These are phyloP conservation scores for Coffea eugenioides DNA, from an alignment of 257 asterid genomes.

Conservation along the genomic window DNA sequence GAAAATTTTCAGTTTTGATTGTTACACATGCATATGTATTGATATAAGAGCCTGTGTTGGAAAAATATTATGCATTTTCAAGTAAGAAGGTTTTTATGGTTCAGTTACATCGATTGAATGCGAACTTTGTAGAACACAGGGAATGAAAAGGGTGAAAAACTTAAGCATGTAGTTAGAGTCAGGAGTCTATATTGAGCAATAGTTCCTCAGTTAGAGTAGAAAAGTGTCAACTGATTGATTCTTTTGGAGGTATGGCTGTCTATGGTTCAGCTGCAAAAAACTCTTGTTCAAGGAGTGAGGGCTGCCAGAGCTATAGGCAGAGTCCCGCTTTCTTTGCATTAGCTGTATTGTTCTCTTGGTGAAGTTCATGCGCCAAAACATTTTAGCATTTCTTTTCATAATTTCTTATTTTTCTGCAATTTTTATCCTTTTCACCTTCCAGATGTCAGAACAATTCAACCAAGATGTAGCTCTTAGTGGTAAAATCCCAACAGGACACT, in stretches of 20 bases:
- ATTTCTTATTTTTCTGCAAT: not conserved
- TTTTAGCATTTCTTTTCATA: not conserved
- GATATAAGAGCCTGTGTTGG: not conserved
- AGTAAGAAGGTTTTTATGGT: not conserved
- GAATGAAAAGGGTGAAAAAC: not conserved
- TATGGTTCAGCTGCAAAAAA: no score
- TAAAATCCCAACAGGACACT: constrained; percentile 80
- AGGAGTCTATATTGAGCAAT: no score
- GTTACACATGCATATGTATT: no score
- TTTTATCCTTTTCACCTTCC: constrained; percentile 3
- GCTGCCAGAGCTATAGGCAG: no score
- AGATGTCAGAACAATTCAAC: constrained; percentile 93
- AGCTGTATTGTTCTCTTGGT: no score
- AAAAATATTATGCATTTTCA: no score
- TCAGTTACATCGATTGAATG: not conserved
- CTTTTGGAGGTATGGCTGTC: no score
- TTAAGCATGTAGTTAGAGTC: not conserved
- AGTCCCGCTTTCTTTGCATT: no score
- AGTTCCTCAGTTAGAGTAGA: no score
- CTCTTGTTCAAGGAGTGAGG: no score
- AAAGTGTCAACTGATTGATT: no score
- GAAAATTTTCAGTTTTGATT: not conserved
- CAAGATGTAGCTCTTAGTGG: constrained; percentile 72
- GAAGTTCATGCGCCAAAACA: no score
- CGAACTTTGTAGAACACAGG: not conserved